These are phyloP conservation scores for Gnaphalium uliginosum DNA, from an alignment of 129 eudicot species.

Conservation along the genomic window DNA sequence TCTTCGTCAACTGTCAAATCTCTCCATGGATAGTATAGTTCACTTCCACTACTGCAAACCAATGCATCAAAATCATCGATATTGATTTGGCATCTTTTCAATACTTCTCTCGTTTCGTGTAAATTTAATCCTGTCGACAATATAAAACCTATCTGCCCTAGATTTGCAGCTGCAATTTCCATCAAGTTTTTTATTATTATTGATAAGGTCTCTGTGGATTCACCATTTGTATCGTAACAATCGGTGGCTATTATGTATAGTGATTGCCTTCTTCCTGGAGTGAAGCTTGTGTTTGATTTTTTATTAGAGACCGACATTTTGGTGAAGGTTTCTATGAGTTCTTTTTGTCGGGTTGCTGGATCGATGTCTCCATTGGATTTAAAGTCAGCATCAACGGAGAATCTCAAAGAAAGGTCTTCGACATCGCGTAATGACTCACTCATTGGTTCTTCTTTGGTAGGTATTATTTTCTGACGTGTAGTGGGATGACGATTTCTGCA, in stretches of 20 bases:
- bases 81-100: constrained; percentile 40
- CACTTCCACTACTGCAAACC: constrained; percentile 80
- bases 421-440: constrained; percentile 71
- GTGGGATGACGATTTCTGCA: constrained; percentile 72
- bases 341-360: constrained; percentile 50
- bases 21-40: constrained; percentile 64
- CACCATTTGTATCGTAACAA: constrained; percentile 52
- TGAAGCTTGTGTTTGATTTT: constrained; percentile 47
- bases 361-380: constrained; percentile 61
- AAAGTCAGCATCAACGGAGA: constrained; percentile 65
- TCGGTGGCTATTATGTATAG: constrained; percentile 63
- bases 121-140: constrained; percentile 59
- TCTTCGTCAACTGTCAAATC: constrained; percentile 57
- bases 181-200: constrained; percentile 48
- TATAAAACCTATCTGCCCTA: constrained; percentile 60
- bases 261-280: constrained; percentile 71
- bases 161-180: constrained; percentile 45
- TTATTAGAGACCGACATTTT: constrained; percentile 42
- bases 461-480: constrained; percentile 48
- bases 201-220: constrained; percentile 41
- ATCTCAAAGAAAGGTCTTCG: constrained; percentile 71
- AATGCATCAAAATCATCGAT: constrained; percentile 64
- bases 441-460: constrained; percentile 65
- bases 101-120: constrained; percentile 46
- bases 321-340: constrained; percentile 58